Percentiles rank a stretch among this genome's conserved stretches.
Conservation (phyloP, 345 rosid species). For the Boechera divaricarpa region DNA sequence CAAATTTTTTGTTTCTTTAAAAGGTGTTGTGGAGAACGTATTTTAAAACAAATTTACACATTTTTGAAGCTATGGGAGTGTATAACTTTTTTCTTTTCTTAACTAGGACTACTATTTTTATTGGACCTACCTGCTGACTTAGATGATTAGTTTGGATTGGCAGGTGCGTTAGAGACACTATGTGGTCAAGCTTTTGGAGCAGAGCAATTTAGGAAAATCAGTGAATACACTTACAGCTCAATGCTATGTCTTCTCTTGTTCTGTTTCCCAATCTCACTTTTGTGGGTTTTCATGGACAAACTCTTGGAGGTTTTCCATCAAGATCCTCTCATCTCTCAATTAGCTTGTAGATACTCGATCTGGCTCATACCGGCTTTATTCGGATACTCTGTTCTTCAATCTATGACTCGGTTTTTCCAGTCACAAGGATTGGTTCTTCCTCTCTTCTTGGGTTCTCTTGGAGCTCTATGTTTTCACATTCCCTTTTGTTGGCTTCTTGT, state of each 20-base stretch:
- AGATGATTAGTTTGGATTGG: conserved; percentile 48
- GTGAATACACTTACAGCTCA: conserved; percentile 51
- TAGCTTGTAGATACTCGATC: conserved; percentile 52
- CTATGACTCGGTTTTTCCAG: conserved; percentile 53
- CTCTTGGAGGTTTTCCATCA: conserved; percentile 46
- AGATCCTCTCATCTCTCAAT: conserved; percentile 50
- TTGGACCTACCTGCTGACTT: background rate
- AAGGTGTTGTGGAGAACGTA: background rate
- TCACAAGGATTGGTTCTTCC: conserved; percentile 55
- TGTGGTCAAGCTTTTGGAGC: conserved; percentile 80
- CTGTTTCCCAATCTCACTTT: conserved; percentile 49
- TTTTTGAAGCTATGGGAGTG: background rate
- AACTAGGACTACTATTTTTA: background rate
- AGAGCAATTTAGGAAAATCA: conserved; percentile 51
- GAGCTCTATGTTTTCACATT: conserved; percentile 51
- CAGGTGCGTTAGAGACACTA: conserved; percentile 66
- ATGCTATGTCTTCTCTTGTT: conserved; percentile 43
- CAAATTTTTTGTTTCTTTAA: background rate
- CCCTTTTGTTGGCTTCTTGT: conserved; percentile 56
- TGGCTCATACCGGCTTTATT: conserved; percentile 58
- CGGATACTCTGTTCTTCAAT: conserved; percentile 51
- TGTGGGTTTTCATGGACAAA: conserved; percentile 59
- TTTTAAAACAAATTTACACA: too few relatives aligned
- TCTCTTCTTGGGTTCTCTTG: conserved; percentile 46
- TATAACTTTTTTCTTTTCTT: too few relatives aligned